Evolutionary conservation across 148 eudicot genomes (phyloP), one percentile per base, ranked within the genome.

Genomic region (Diospyros lotus): DNA sequence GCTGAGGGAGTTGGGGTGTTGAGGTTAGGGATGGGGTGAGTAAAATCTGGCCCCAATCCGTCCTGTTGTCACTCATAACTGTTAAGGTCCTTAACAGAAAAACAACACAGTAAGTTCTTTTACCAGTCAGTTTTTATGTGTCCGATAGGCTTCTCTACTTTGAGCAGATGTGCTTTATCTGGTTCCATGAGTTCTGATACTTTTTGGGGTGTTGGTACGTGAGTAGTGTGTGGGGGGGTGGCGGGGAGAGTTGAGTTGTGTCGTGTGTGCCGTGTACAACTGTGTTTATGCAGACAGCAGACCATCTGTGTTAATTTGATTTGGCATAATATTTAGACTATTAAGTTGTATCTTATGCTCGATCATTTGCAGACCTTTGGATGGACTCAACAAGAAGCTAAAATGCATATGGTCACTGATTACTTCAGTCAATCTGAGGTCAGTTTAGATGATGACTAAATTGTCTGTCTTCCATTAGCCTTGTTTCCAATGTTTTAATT

Each of bases 401-500:
- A 88, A 80, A 77, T 92, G 81, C 98, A 94, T 84, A 86, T 94
- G 98, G 94, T 94, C 73, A 84, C 78, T 44, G 89, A 85, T 72
- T 92, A 90, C 82, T 92, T 90, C 79, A 94, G 85, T 78, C 83
- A 82, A 42, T 84, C 91, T 58, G 97, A 94, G 97, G 98, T 94
- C 86, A 86, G 80, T 70, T 72, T 8, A 41, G 54, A 71, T 60
- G 52, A 45, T 28, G 38, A 68, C 6, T 51, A 6, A 75, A 17
- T 73, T 59, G 63, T 54, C 28, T 70, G 13, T 65, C 58, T 66
- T n/a, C 50, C 45, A 44, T 58, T 38, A 44, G 72, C 14, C 64
- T 63, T 9, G 12, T 43, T 64, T 69, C 64, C 41, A 50, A n/a
- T n/a, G n/a, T 12, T 4, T 56, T n/a, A 1, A 43, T 52, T 56